Conservation (phyloP, 1,284 basidiomycete species). For the Leucoagaricus sp. region DNA sequence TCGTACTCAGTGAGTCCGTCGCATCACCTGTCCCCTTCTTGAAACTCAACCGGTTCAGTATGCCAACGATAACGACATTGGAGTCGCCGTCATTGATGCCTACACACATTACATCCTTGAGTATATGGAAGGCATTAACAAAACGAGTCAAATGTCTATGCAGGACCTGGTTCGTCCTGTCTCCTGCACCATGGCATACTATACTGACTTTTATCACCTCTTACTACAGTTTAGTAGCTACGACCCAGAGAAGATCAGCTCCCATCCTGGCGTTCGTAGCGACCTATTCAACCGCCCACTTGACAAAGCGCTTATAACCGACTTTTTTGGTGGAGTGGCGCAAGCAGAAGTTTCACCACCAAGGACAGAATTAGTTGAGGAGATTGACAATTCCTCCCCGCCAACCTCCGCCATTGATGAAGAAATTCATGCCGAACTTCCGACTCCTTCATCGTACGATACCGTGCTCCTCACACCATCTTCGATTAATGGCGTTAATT, state of each 20-base stretch:
- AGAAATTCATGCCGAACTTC: too few relatives aligned
- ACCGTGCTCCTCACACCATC: neutral
- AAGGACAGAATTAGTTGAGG: neutral
- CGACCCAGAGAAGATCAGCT: constrained; percentile 75
- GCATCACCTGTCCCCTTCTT: neutral
- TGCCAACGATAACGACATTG: constrained; percentile 91
- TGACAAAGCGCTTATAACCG: constrained; percentile 78
- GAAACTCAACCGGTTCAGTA: constrained; percentile 51
- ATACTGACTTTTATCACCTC: constrained; percentile 7
- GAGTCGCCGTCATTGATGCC: constrained; percentile 93
- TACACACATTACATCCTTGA: constrained; percentile 93
- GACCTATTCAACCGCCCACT: constrained; percentile 81
- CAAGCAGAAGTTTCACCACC: constrained; percentile 63
- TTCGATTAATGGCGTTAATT: neutral
- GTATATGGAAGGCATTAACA: constrained; percentile 91
- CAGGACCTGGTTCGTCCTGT: constrained; percentile 74
- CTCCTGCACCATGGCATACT: neutral
- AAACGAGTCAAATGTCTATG: constrained; percentile 82
- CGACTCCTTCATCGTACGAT: too few relatives aligned
- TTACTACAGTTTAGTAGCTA: constrained; percentile 75
- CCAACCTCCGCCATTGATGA: too few relatives aligned
- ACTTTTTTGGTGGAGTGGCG: constrained; percentile 94
- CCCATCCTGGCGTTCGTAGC: constrained; percentile 84
- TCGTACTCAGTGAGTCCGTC: constrained; percentile 83
- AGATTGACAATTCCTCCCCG: too few relatives aligned